Evolutionary conservation across 139 green algal genomes (phyloP).

Genomic region (Tetraselmis striata): DNA sequence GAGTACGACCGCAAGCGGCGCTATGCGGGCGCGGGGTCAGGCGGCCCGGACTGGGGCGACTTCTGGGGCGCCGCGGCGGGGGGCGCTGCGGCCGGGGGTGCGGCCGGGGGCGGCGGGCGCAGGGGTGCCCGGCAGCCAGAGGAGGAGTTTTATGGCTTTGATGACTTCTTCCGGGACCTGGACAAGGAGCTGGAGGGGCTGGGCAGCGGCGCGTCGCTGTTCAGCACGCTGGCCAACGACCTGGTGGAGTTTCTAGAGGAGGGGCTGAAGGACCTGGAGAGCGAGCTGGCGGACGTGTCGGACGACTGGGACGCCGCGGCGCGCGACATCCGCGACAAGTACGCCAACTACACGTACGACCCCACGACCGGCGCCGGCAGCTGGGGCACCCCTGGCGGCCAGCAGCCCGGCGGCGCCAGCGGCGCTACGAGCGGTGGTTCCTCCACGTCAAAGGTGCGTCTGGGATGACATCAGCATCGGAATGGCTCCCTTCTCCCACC

Average conservation of each 20-base stretch:
- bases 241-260: neutral
- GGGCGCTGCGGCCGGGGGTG: conserved; percentile 1
- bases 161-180: conserved; percentile 57
- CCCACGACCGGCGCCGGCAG: neutral
- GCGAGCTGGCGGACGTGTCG: neutral
- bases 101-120: neutral
- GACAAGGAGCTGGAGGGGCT: conserved; percentile 37
- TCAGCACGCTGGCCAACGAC: neutral
- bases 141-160: conserved; percentile 34
- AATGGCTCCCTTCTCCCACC: too few relatives aligned
- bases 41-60: conserved; percentile 5
- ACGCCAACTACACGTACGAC: neutral
- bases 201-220: neutral
- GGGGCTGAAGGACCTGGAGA: neutral
- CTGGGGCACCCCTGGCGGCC: neutral
- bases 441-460: too few relatives aligned
- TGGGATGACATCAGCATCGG: too few relatives aligned
- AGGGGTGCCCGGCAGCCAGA: conserved; percentile 2
- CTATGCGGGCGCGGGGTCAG: neutral
- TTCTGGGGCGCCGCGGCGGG: neutral
- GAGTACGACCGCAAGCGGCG: conserved; percentile 37
- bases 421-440: too few relatives aligned
- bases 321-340: neutral
- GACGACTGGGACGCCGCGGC: neutral
- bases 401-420: neutral